Percentiles rank a stretch among this genome's conserved stretches.
phyloP scores from a whole-genome alignment of 208 protist genomes.

The Wallacemonas sp. region DNA sequence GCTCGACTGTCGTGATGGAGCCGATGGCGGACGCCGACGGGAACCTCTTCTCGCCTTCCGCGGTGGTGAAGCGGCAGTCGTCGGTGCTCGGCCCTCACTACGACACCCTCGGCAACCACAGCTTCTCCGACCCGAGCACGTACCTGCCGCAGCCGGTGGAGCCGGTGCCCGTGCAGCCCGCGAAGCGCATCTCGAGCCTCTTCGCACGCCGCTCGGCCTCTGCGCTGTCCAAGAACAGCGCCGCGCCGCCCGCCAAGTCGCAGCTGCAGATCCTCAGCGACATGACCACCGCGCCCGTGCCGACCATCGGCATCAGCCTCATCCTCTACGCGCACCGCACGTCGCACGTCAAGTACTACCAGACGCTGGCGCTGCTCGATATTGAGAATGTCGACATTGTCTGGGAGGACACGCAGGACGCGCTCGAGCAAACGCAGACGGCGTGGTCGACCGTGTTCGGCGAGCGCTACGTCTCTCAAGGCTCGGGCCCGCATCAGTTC shows the following conservation, averaged over 20 bases:
- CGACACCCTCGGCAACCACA: slow-evolving; percentile 47
- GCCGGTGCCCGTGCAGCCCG: neutral
- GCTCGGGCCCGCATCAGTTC: slow-evolving; percentile 13
- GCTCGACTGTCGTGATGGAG: slow-evolving; percentile 36
- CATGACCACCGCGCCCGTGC: slow-evolving; percentile 46
- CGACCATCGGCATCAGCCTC: slow-evolving; percentile 73
- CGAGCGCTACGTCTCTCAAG: slow-evolving; percentile 65
- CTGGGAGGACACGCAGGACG: slow-evolving; percentile 45
- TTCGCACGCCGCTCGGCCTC: neutral
- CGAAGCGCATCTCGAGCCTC: slow-evolving; percentile 6
- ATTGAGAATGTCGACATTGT: slow-evolving; percentile 75
- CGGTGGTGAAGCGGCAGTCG: slow-evolving; percentile 24
- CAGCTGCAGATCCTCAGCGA: slow-evolving; percentile 33
- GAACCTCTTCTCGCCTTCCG: slow-evolving; percentile 33
- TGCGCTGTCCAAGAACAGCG: slow-evolving; percentile 17
- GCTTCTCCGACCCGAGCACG: slow-evolving; percentile 31
- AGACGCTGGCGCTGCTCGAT: slow-evolving; percentile 68
- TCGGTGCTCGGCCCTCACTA: slow-evolving; percentile 64
- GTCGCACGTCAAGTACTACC: slow-evolving; percentile 79
- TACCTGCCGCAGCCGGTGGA: slow-evolving; percentile 48
- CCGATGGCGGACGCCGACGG: slow-evolving; percentile 47
- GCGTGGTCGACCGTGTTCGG: slow-evolving; percentile 72
- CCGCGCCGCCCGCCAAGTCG: neutral
- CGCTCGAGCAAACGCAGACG: slow-evolving; percentile 49
- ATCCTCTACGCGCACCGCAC: slow-evolving; percentile 83